Conservation (phyloP, 2,329 filamentous ascomycete genomes). For the Claviceps sorghi region DNA sequence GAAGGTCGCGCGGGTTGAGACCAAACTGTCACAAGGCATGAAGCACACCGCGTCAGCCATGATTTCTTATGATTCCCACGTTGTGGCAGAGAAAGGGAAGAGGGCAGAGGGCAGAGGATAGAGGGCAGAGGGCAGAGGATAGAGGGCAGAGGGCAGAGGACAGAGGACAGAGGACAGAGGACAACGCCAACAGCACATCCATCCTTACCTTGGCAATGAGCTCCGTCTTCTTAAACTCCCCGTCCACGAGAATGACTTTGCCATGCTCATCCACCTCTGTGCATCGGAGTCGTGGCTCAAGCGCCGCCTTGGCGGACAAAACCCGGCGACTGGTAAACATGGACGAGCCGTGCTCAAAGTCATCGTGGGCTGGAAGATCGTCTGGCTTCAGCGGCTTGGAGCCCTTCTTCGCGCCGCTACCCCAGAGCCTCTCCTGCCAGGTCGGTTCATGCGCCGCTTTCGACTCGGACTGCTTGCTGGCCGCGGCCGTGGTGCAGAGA, state of each 20-base stretch:
- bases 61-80: background rate
- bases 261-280: conserved; percentile 91
- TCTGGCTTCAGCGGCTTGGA: conserved; percentile 35
- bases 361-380: conserved; percentile 42
- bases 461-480: conserved; percentile 9
- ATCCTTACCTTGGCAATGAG: conserved; percentile 70
- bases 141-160: too few species aligned
- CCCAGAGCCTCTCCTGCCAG: conserved; percentile 38
- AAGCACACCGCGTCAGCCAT: background rate
- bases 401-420: conserved; percentile 22
- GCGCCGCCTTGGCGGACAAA: conserved; percentile 59
- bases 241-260: conserved; percentile 81
- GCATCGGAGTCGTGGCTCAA: conserved; percentile 76
- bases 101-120: too few species aligned
- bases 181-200: background rate
- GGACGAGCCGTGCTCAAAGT: conserved; percentile 38
- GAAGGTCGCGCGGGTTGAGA: conserved; percentile 79
- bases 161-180: too few species aligned
- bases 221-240: conserved; percentile 95
- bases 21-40: conserved; percentile 49
- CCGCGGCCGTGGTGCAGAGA: conserved; percentile 16
- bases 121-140: too few species aligned
- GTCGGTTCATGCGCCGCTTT: conserved; percentile 15
- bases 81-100: too few species aligned
- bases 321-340: conserved; percentile 58